Conservation (phyloP, 2,329 filamentous ascomycete genomes). For the Fusarium transvaalense region DNA sequence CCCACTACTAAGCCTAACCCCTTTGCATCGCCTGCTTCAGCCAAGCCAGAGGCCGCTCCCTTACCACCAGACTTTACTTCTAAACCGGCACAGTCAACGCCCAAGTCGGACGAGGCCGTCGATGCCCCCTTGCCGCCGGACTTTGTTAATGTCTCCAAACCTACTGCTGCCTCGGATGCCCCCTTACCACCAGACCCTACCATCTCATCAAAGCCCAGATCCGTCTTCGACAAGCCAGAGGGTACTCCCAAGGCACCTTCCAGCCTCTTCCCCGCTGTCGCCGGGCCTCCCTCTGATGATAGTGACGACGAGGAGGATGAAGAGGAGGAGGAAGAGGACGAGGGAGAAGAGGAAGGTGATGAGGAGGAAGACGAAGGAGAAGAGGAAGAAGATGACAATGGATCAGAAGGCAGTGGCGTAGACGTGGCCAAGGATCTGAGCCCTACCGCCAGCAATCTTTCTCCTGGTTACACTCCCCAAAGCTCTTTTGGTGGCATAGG, state of each 20-base stretch:
- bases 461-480: slow-evolving; percentile 67
- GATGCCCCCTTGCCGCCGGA: slow-evolving; percentile 53
- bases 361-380: slow-evolving; percentile 56
- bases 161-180: slow-evolving; percentile 22
- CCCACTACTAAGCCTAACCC: slow-evolving; percentile 59
- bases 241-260: slow-evolving; percentile 54
- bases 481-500: slow-evolving; percentile 69
- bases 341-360: slow-evolving; percentile 53
- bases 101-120: slow-evolving; percentile 24
- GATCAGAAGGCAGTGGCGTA: slow-evolving; percentile 70
- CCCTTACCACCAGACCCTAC: slow-evolving; percentile 33
- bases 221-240: slow-evolving; percentile 45
- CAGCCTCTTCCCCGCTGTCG: slow-evolving; percentile 52
- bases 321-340: slow-evolving; percentile 57
- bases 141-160: slow-evolving; percentile 44
- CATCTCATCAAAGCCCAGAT: slow-evolving; percentile 30
- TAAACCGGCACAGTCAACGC: slow-evolving; percentile 24
- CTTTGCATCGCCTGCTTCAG: slow-evolving; percentile 45
- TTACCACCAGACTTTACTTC: slow-evolving; percentile 58
- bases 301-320: slow-evolving; percentile 57
- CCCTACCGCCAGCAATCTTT: slow-evolving; percentile 60
- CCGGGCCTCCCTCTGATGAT: slow-evolving; percentile 55
- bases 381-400: slow-evolving; percentile 63
- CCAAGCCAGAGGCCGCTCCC: slow-evolving; percentile 55
- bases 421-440: slow-evolving; percentile 75